These are phyloP conservation scores for sweet orange (Citrus sinensis) DNA, from an alignment of 345 rosid genomes.

Conservation along the genomic window DNA sequence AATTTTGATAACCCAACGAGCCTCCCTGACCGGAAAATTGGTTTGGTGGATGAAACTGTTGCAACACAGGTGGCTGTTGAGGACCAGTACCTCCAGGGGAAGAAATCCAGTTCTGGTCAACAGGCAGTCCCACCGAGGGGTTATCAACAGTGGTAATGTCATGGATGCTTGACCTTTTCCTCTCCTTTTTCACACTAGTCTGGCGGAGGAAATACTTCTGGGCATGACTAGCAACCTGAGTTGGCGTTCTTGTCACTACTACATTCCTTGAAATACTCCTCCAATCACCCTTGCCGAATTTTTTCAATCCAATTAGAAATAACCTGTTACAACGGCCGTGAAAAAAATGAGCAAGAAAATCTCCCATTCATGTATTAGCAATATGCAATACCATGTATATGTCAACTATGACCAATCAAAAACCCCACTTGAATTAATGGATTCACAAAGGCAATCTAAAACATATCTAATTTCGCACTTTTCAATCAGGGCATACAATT, in stretches of 20 bases:
- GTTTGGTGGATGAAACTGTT: slow-evolving; percentile 13
- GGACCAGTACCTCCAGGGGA: slow-evolving; percentile 10
- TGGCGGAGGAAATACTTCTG: slow-evolving; percentile 85
- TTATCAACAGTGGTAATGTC: slow-evolving; percentile 58
- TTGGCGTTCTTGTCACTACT: slow-evolving; percentile 80
- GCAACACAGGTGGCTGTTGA: slow-evolving; percentile 22
- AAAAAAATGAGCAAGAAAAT: no score
- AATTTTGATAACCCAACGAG: slow-evolving; percentile 19
- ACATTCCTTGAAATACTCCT: slow-evolving; percentile 84
- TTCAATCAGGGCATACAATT: no score
- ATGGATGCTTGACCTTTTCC: slow-evolving; percentile 82
- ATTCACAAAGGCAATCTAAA: not conserved
- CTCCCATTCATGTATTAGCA: no score
- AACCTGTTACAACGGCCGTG: slow-evolving; percentile 33
- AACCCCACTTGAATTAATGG: not conserved
- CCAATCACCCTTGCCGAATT: slow-evolving; percentile 84
- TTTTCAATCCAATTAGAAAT: slow-evolving; percentile 60
- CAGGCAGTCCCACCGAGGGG: slow-evolving; percentile 12
- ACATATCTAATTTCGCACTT: no score
- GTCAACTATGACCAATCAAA: not conserved
- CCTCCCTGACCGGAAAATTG: slow-evolving; percentile 23
- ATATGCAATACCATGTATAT: no score
- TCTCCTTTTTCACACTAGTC: slow-evolving; percentile 58
- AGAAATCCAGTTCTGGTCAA: slow-evolving; percentile 28
- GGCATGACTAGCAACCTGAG: slow-evolving; percentile 93